These are phyloP conservation scores for Penicillium janthinellum DNA, from an alignment of 2,329 filamentous ascomycete genomes.

Conservation along the genomic window DNA sequence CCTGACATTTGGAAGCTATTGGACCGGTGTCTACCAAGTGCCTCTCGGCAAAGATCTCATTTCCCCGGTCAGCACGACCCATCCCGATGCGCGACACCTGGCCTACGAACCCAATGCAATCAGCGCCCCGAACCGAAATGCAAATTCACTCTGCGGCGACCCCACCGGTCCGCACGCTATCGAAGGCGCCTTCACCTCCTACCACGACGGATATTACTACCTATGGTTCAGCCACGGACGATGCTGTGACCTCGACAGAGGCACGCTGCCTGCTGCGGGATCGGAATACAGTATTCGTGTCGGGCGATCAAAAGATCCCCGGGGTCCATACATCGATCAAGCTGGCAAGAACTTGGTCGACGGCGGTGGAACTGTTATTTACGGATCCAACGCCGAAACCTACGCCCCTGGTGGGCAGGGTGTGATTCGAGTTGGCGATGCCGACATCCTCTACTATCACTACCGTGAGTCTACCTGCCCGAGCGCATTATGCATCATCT, in stretches of 20 bases:
- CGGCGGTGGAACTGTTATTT: constrained; percentile 62
- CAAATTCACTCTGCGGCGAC: constrained; percentile 33
- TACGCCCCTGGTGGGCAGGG: constrained; percentile 70
- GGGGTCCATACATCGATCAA: constrained; percentile 60
- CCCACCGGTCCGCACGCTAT: constrained; percentile 34
- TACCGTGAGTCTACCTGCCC: constrained; percentile 30
- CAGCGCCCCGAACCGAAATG: constrained; percentile 21
- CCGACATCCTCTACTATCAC: constrained; percentile 39
- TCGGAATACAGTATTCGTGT: constrained; percentile 67
- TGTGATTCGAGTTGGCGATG: constrained; percentile 52
- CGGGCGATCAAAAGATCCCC: constrained; percentile 58
- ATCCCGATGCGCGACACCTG: constrained; percentile 32
- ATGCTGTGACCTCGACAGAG: constrained; percentile 34
- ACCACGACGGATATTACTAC: constrained; percentile 35
- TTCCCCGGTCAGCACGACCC: constrained; percentile 21
- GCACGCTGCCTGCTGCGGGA: constrained; percentile 52
- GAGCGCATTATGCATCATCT: neutral
- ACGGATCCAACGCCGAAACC: constrained; percentile 60
- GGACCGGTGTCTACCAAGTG: constrained; percentile 65
- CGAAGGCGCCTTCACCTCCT: constrained; percentile 36
- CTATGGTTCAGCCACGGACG: constrained; percentile 40
- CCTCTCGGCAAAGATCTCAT: constrained; percentile 43
- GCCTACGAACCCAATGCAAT: constrained; percentile 30
- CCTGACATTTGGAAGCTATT: constrained; percentile 69
- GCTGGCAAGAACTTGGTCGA: constrained; percentile 54